Evolutionary conservation across 306 rosid genomes (phyloP).

Genomic region (Vicia villosa): DNA sequence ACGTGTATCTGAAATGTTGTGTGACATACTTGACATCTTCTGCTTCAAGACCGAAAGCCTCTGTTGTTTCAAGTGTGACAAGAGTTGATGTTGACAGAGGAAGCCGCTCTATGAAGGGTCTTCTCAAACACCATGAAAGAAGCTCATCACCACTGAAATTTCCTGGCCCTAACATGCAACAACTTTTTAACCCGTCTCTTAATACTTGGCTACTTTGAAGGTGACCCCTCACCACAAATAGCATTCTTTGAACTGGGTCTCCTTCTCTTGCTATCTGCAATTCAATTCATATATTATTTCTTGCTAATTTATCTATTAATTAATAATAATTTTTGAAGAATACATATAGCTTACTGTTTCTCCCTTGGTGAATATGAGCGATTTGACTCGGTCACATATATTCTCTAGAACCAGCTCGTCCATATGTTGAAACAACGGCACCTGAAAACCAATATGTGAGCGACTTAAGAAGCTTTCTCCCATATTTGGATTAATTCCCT

Average conservation of each 20-base stretch:
- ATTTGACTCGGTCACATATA: conserved; percentile 87
- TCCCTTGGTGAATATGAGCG: conserved; percentile 91
- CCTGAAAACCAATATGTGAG: conserved; percentile 42
- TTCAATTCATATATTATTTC: neutral
- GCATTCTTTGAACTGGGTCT: conserved; percentile 92
- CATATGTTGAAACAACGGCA: conserved; percentile 88
- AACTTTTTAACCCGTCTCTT: conserved; percentile 79
- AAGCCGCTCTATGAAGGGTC: conserved; percentile 79
- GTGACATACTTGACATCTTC: conserved; percentile 84
- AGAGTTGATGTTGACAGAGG: conserved; percentile 79
- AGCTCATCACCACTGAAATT: conserved; percentile 91
- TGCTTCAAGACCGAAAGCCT: conserved; percentile 85
- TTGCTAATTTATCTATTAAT: neutral
- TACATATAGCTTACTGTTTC: conserved; percentile 63
- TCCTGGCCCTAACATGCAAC: conserved; percentile 89
- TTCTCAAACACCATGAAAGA: conserved; percentile 83
- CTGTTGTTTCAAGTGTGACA: conserved; percentile 72
- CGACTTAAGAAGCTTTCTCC: neutral
- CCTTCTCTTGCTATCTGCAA: conserved; percentile 78
- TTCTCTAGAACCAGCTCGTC: conserved; percentile 83
- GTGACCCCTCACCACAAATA: conserved; percentile 87
- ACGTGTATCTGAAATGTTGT: conserved; percentile 86
- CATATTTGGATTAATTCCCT: no score
- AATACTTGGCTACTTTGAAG: conserved; percentile 86
- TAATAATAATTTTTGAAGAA: neutral